phyloP scores from a whole-genome alignment of 169 alveolate genomes.

The Fabrea salina region DNA sequence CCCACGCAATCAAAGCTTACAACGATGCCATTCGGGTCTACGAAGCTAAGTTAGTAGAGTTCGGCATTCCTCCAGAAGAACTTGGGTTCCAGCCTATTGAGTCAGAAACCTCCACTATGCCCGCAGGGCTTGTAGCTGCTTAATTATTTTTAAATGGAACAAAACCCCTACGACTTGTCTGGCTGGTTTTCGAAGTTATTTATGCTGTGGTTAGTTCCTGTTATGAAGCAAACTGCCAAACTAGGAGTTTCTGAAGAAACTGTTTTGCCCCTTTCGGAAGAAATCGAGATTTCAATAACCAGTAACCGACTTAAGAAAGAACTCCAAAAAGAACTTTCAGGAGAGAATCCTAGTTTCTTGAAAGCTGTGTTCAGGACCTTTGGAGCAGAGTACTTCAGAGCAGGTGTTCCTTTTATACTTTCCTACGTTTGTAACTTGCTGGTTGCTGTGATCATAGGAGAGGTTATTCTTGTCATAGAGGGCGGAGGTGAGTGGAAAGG shows the following conservation, averaged over 20 bases:
- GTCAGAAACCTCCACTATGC: slow-evolving; percentile 78
- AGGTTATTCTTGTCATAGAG: not conserved
- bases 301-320: not conserved
- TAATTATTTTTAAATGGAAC: too few relatives aligned
- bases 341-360: not conserved
- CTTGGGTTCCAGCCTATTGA: slow-evolving; percentile 75
- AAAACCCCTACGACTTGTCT: not conserved
- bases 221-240: not conserved
- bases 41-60: slow-evolving; percentile 82
- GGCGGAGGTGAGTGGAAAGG: not conserved
- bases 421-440: not conserved
- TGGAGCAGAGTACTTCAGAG: not conserved
- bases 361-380: not conserved
- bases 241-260: not conserved
- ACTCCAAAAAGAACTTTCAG: not conserved
- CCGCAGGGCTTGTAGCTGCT: slow-evolving; percentile 85
- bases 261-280: not conserved
- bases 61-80: slow-evolving; percentile 85
- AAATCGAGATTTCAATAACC: not conserved
- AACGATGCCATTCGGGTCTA: slow-evolving; percentile 82
- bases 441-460: not conserved
- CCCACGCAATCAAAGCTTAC: slow-evolving; percentile 80
- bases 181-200: not conserved
- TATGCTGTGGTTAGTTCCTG: not conserved
- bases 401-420: not conserved